Conservation (phyloP, 495 filamentous ascomycete species). For the Tuber umbilicatum region DNA sequence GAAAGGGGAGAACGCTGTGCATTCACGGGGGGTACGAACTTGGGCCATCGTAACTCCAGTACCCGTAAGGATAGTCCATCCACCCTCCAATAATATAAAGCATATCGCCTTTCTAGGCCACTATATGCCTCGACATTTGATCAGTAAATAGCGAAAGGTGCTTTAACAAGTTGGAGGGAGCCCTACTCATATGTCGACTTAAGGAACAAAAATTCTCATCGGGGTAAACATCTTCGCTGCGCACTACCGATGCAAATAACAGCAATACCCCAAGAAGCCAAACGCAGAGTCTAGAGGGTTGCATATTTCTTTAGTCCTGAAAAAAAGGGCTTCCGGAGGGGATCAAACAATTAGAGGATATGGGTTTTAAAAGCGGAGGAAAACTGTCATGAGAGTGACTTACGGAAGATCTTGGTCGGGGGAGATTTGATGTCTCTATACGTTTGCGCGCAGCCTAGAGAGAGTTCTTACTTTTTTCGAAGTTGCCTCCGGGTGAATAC, state of each 20-base stretch:
- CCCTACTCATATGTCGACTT: background rate
- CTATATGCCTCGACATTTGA: background rate
- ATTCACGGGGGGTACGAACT: conserved; percentile 3
- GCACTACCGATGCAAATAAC: background rate
- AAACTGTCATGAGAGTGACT: too few species aligned
- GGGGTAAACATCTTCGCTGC: background rate
- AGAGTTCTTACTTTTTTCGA: background rate
- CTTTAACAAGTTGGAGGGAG: background rate
- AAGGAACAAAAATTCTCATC: background rate
- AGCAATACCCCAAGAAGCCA: background rate
- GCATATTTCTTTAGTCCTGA: background rate
- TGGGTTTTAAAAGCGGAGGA: background rate
- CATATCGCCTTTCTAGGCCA: background rate
- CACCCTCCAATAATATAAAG: conserved; percentile 10
- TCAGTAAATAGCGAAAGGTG: background rate
- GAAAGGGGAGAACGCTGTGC: background rate
- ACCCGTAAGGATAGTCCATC: background rate
- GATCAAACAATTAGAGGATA: background rate
- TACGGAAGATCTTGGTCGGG: background rate
- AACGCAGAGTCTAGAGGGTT: background rate
- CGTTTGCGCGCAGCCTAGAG: background rate
- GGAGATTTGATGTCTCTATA: background rate
- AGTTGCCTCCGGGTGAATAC: background rate
- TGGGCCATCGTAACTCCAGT: background rate
- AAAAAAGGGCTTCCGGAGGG: background rate